A percentile compares a stretch with the other conserved stretches of the same genome.
Evolutionary conservation across 768 basidiomycete genomes (phyloP).

Genomic region (Xerocomellus amylosporus): DNA sequence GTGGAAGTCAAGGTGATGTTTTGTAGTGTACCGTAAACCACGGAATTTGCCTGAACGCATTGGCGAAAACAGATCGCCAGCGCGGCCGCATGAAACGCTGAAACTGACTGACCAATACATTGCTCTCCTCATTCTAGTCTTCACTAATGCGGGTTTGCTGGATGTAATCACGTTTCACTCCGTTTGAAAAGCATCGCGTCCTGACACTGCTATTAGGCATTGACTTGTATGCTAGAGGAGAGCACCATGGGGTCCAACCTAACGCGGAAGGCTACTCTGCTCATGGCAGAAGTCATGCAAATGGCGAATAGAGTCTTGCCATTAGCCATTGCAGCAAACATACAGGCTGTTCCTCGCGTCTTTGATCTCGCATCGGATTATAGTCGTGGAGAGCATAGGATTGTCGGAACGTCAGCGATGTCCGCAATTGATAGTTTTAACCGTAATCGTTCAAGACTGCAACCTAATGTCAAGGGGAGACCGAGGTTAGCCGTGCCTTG

Average conservation of each 20-base stretch:
- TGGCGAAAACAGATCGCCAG: slow-evolving; percentile 39
- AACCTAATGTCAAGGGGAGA: slow-evolving; percentile 58
- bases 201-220: slow-evolving; percentile 51
- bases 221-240: slow-evolving; percentile 84
- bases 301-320: slow-evolving; percentile 88
- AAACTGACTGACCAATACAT: slow-evolving; percentile 93
- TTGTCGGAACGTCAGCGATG: slow-evolving; percentile 80
- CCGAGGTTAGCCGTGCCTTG: slow-evolving; percentile 49
- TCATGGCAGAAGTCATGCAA: slow-evolving; percentile 89
- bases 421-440: slow-evolving; percentile 91
- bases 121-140: slow-evolving; percentile 76
- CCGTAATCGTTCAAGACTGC: slow-evolving; percentile 75
- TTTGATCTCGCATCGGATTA: slow-evolving; percentile 86
- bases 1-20: neutral
- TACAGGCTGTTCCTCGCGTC: slow-evolving; percentile 84
- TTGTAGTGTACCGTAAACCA: slow-evolving; percentile 63
- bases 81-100: slow-evolving; percentile 53
- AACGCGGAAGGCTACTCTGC: slow-evolving; percentile 85
- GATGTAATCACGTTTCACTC: slow-evolving; percentile 54
- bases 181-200: neutral
- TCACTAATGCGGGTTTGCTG: slow-evolving; percentile 82
- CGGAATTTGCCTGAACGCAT: slow-evolving; percentile 34
- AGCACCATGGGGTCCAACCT: slow-evolving; percentile 65
- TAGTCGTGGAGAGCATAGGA: slow-evolving; percentile 68
- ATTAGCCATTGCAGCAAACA: slow-evolving; percentile 70